A percentile compares a stretch with the other conserved stretches of the same genome.
Conservation (phyloP, 805 yeast species). For the Barnettozyma wickerhamii region DNA sequence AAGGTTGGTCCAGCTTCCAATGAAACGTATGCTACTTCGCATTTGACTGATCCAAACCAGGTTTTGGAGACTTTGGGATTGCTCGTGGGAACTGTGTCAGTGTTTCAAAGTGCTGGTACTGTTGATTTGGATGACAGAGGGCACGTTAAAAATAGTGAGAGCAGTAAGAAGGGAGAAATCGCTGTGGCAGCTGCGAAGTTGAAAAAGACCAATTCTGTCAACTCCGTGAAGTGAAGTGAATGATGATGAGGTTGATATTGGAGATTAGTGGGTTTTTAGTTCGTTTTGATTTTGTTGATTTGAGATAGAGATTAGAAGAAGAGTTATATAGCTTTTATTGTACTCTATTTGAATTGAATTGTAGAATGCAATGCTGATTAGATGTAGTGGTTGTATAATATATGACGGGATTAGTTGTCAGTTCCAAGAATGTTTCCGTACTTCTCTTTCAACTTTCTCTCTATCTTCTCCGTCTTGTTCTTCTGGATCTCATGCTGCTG, state of each 20-base stretch:
- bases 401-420: no score
- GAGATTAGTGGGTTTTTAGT: not conserved
- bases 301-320: not conserved
- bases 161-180: conserved; percentile 34
- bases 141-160: conserved; percentile 45
- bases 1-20: conserved; percentile 93
- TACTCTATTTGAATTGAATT: no score
- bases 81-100: conserved; percentile 70
- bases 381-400: no score
- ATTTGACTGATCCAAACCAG: conserved; percentile 76
- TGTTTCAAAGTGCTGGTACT: conserved; percentile 75
- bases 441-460: not conserved
- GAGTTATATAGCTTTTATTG: no score
- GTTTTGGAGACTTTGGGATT: conserved; percentile 82
- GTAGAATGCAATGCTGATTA: no score
- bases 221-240: not conserved
- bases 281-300: not conserved
- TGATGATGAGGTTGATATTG: no score
- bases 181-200: conserved; percentile 18
- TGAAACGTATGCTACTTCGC: conserved; percentile 79
- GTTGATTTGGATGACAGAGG: conserved; percentile 77
- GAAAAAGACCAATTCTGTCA: conserved; percentile 16
- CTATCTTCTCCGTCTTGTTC: conserved; percentile 16
- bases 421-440: no score
- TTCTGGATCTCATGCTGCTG: conserved; percentile 24